Conservation (phyloP, 148 eudicot genomes). For the Rhododendron kiyosumense region DNA sequence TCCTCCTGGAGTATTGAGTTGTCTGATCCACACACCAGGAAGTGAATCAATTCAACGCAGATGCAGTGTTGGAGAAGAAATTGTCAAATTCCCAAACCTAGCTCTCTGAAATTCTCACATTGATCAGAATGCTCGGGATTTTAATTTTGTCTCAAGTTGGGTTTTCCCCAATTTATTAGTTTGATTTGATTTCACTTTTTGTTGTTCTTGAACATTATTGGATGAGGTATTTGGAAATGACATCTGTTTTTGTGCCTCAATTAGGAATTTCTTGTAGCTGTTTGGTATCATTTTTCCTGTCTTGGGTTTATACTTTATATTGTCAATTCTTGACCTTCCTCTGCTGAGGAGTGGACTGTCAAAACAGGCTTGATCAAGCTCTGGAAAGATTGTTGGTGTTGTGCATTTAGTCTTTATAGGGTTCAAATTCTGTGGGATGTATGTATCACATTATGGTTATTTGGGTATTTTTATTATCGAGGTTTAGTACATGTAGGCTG, state of each 20-base stretch:
- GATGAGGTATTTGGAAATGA: not conserved
- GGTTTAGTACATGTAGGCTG: not conserved
- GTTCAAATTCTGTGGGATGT: not conserved
- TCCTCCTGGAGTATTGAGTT: not conserved
- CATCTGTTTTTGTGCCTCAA: conserved; percentile 1
- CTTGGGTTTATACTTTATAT: not conserved
- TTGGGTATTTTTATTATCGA: not conserved
- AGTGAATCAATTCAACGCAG: not conserved
- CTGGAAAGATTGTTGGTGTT: not conserved
- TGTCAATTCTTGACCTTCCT: not conserved
- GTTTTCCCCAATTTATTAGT: not conserved
- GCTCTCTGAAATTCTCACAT: not conserved
- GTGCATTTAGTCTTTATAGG: not conserved
- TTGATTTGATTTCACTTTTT: not conserved
- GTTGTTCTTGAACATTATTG: not conserved
- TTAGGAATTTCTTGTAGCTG: not conserved
- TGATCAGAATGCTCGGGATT: not conserved
- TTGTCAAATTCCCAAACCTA: not conserved
- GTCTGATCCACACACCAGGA: not conserved
- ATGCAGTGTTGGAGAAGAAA: not conserved
- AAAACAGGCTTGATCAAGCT: not conserved
- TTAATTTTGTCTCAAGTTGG: not conserved
- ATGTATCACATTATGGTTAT: not conserved
- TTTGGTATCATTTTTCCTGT: not conserved
- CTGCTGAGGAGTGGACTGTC: not conserved